Conservation (phyloP, 73 alveolate species). For the Paramecium bursaria region DNA sequence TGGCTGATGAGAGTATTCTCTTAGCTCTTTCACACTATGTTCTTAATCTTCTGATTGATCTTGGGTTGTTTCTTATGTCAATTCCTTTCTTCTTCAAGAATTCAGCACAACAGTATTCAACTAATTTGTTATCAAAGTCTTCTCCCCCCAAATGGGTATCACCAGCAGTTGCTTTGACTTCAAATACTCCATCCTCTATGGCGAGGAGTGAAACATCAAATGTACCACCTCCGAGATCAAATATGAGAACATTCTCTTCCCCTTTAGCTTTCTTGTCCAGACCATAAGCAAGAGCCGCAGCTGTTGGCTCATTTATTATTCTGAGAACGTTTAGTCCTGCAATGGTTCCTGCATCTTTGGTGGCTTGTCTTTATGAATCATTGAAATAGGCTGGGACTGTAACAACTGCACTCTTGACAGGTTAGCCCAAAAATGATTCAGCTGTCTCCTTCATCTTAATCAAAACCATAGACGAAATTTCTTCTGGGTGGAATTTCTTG, state of each 20-base stretch:
- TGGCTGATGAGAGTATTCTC: conserved; percentile 91
- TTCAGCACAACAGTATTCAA: conserved; percentile 77
- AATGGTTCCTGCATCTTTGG: conserved; percentile 91
- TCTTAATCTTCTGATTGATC: conserved; percentile 87
- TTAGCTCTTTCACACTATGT: conserved; percentile 87
- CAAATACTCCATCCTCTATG: conserved; percentile 88
- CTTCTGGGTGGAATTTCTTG: conserved; percentile 89
- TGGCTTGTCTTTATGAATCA: conserved; percentile 84
- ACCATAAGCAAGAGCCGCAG: conserved; percentile 96
- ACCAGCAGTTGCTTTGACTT: conserved; percentile 89
- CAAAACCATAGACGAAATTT: conserved; percentile 86
- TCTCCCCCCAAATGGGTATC: conserved; percentile 95
- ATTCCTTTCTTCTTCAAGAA: conserved; percentile 76
- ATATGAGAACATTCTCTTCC: conserved; percentile 82
- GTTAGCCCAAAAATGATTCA: conserved; percentile 82
- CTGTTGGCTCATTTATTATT: conserved; percentile 89
- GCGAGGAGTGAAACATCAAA: conserved; percentile 87
- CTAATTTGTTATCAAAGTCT: conserved; percentile 89
- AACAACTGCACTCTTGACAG: conserved; percentile 86
- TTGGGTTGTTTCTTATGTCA: conserved; percentile 76
- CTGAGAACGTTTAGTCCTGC: conserved; percentile 83
- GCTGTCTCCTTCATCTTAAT: conserved; percentile 90
- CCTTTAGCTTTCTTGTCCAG: conserved; percentile 81
- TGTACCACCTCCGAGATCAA: conserved; percentile 90
- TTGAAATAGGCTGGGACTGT: conserved; percentile 89